Conservation (phyloP, 2,329 filamentous ascomycete species). For the Beauveria brongniartii region DNA sequence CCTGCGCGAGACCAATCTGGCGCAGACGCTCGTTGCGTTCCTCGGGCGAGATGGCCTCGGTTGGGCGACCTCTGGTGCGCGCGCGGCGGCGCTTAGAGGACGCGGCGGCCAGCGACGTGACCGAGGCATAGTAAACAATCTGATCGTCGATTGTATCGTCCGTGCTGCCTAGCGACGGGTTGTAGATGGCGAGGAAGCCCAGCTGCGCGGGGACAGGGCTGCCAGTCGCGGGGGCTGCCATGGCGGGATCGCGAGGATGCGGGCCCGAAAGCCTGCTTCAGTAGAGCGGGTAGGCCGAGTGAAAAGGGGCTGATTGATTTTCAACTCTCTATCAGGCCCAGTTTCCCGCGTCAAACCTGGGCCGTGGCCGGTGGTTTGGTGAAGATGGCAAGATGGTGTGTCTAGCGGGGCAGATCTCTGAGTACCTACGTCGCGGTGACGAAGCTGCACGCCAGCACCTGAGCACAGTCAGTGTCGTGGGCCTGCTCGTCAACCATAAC, state of each 20-base stretch:
- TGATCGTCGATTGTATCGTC: constrained; percentile 62
- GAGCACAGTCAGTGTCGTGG: background rate
- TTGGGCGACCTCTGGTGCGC: constrained; percentile 31
- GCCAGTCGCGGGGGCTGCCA: constrained; percentile 16
- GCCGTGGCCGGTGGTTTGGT: background rate
- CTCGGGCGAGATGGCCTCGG: constrained; percentile 43
- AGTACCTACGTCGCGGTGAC: background rate
- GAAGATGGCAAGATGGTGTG: background rate
- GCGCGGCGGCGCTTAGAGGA: constrained; percentile 27
- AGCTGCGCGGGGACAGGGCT: constrained; percentile 61
- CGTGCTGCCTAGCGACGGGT: constrained; percentile 63
- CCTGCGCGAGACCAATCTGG: constrained; percentile 92
- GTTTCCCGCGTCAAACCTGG: background rate
- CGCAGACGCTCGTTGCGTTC: constrained; percentile 79
- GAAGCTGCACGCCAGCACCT: background rate
- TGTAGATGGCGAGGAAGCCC: constrained; percentile 91
- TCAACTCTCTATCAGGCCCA: background rate
- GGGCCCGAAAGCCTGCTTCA: background rate
- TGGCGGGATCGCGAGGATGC: background rate
- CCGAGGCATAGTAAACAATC: constrained; percentile 86
- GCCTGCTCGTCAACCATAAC: background rate
- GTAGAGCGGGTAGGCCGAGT: background rate
- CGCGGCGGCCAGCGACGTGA: constrained; percentile 30
- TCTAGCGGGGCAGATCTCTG: background rate
- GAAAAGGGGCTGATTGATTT: background rate